Evolutionary conservation across 176 grass and related monocot species (phyloP), one percentile per base, ranked within the genome.

Genomic region (Aegilops speltoides): DNA sequence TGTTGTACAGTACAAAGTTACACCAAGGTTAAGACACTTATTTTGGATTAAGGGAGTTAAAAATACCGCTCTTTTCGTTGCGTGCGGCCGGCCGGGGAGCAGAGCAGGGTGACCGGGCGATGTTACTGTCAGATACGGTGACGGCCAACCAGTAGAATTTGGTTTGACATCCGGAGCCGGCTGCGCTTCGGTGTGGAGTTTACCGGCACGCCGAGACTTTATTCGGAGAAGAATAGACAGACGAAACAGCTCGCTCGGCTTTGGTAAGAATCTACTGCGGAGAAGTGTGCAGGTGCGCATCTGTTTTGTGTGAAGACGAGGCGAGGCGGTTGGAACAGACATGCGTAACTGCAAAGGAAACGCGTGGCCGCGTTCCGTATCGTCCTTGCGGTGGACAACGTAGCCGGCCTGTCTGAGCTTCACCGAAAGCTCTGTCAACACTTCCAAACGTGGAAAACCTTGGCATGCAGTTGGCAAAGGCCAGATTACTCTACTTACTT

Each of bases 231-330:
- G 70, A 43, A 41, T 24, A 8, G 3, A 26, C 43, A 2, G 6
- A 16, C 40, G 43, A 52, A 76, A 52, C 43, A 52, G 43, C 24
- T 76, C 24, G 73, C 24, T 52, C 25, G 13, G 15, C 38, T 74
- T 74, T 46, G 71, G 40, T 28, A 74, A 74, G 71, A 74, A 16
- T 74, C 13, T 76, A 45, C 11, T 48, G 72, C 22, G 43, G 36
- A 73, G 36, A 23, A 10, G 9, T 25, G 8, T 24, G 26, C 62
- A 32, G 45, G 33, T 29, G 7, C 32, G 52, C 52, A 57, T 57
- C 83, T 64, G 87, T 86, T 87, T 36, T 70, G 77, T 65, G 81
- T 84, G 87, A 81, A 25, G 87, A 6, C 67, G 28, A 61, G 84
- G 76, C 67, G 28, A 61, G 84, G 76, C 79, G 17, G 84, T 83